Conservation (phyloP, 768 basidiomycete species). For the Cubamyces sp. region DNA sequence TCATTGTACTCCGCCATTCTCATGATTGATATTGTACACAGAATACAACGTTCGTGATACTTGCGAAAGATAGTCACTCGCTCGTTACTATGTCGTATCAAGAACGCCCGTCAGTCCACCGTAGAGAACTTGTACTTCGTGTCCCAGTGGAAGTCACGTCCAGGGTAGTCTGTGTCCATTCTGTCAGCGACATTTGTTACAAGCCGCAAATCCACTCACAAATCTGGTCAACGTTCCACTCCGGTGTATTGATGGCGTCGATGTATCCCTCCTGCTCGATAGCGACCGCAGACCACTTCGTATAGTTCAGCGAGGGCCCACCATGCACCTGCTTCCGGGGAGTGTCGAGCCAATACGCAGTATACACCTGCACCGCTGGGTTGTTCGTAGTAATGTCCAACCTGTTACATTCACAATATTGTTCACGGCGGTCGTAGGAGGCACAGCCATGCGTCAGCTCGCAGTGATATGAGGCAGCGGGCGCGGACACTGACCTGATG, state of each 20-base stretch:
- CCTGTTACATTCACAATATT: conserved; percentile 30
- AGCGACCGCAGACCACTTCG: conserved; percentile 48
- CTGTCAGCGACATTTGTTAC: neutral
- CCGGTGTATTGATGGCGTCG: conserved; percentile 59
- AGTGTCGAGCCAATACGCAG: conserved; percentile 48
- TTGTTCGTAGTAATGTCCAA: conserved; percentile 55
- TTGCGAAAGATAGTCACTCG: no score
- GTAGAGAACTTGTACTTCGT: conserved; percentile 53
- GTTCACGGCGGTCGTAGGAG: neutral
- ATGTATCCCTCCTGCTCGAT: conserved; percentile 59
- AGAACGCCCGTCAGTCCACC: conserved; percentile 14
- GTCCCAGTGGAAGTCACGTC: conserved; percentile 48
- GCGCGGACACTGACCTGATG: conserved; percentile 42
- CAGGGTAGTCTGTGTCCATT: conserved; percentile 42
- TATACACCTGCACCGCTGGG: conserved; percentile 55
- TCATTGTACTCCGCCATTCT: no score
- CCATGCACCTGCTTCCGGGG: conserved; percentile 54
- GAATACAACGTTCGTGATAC: no score
- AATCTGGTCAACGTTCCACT: conserved; percentile 58
- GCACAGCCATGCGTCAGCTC: neutral
- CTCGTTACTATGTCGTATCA: neutral
- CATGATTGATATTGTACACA: no score
- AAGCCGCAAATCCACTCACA: conserved; percentile 39
- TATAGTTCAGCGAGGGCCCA: conserved; percentile 47
- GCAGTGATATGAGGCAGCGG: neutral